phyloP scores from a whole-genome alignment of 768 basidiomycete species.

The Mycena galopus region DNA sequence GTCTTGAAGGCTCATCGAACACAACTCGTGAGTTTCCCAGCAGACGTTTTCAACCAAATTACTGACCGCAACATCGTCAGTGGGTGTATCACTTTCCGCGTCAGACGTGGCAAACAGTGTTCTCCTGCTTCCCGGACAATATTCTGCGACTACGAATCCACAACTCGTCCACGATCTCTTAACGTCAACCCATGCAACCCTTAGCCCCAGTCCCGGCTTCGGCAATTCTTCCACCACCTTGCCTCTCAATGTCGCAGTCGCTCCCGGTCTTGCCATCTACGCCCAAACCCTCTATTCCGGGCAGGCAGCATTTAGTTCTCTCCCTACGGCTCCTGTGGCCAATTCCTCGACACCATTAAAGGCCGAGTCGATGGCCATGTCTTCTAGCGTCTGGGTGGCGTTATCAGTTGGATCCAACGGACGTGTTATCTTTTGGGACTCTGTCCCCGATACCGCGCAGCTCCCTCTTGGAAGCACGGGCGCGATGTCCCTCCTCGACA shows the following conservation, averaged over 20 bases:
- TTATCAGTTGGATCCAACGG: conserved; percentile 67
- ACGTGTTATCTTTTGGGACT: conserved; percentile 83
- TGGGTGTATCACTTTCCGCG: conserved; percentile 76
- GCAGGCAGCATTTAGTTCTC: conserved; percentile 67
- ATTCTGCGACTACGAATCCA: conserved; percentile 78
- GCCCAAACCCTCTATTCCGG: conserved; percentile 75
- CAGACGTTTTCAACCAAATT: neutral
- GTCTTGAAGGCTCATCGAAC: conserved; percentile 84
- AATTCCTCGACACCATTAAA: conserved; percentile 65
- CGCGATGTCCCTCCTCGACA: conserved; percentile 72
- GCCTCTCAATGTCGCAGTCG: conserved; percentile 76
- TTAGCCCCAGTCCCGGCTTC: conserved; percentile 75
- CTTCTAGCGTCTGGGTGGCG: conserved; percentile 77
- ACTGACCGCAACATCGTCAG: conserved; percentile 53
- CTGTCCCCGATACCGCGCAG: conserved; percentile 80
- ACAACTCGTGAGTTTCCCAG: conserved; percentile 63
- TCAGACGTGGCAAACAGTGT: conserved; percentile 65
- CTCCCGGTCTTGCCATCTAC: conserved; percentile 79
- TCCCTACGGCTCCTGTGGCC: conserved; percentile 62
- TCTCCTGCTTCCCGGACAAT: conserved; percentile 83
- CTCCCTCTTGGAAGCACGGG: conserved; percentile 65
- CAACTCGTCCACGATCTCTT: conserved; percentile 77
- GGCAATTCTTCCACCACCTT: conserved; percentile 69
- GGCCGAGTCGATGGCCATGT: conserved; percentile 75
- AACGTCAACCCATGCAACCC: conserved; percentile 71